Percentiles rank a stretch among this genome's conserved stretches.
These are phyloP conservation scores for Phoma sp. DNA, from an alignment of 2,329 filamentous ascomycete genomes.

Conservation along the genomic window DNA sequence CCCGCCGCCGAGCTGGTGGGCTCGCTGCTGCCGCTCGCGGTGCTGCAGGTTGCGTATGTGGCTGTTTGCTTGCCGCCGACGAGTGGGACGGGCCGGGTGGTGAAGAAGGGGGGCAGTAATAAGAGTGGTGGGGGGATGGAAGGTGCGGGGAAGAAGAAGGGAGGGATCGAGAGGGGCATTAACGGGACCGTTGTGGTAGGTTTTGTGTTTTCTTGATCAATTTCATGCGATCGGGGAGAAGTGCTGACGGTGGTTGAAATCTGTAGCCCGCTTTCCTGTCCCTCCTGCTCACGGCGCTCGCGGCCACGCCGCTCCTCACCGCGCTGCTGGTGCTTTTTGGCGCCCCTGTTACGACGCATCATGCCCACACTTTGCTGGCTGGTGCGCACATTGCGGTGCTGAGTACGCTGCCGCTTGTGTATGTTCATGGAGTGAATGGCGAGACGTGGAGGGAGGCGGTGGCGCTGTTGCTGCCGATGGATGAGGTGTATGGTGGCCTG, in stretches of 20 bases:
- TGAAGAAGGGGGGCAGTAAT: too few species aligned
- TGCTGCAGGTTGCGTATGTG: constrained; percentile 67
- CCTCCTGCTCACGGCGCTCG: constrained; percentile 63
- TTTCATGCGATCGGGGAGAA: too few species aligned
- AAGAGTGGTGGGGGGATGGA: constrained; percentile 55
- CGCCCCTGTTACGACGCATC: constrained; percentile 84
- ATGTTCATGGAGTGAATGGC: constrained; percentile 79
- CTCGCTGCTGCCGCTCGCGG: constrained; percentile 66
- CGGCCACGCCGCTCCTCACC: constrained; percentile 63
- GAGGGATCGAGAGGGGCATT: constrained; percentile 32
- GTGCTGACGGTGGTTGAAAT: too few species aligned
- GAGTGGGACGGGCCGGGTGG: constrained; percentile 35
- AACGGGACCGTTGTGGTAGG: constrained; percentile 51
- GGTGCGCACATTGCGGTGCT: constrained; percentile 83
- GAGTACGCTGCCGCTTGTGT: constrained; percentile 79
- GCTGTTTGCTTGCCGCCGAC: constrained; percentile 65
- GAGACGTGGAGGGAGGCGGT: constrained; percentile 73
- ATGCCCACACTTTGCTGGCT: constrained; percentile 77
- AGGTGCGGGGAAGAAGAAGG: constrained; percentile 46
- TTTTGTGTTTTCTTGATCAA: constrained; percentile 1
- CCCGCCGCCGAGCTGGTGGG: constrained; percentile 68
- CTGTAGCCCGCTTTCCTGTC: constrained; percentile 72
- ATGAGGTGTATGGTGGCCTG: constrained; percentile 82
- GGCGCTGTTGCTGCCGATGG: constrained; percentile 72
- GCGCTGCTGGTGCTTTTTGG: constrained; percentile 83